Conservation (phyloP, 495 filamentous ascomycete genomes). For the Mytilinidion resinicola region DNA sequence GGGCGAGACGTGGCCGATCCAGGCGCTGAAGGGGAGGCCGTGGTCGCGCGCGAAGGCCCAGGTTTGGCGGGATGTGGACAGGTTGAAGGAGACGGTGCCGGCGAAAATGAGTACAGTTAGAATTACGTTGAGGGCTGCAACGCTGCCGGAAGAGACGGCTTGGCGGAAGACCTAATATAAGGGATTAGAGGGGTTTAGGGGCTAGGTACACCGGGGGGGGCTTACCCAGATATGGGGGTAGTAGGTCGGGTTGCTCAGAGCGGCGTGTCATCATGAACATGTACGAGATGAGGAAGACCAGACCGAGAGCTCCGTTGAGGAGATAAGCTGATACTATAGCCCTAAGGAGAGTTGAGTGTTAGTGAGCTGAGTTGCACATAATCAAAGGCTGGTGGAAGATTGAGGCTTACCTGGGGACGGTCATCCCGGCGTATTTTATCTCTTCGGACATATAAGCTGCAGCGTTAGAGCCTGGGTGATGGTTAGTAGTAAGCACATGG, state of each 20-base stretch:
- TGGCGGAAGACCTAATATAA: constrained; percentile 41
- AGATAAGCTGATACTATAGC: constrained; percentile 30
- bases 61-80: constrained; percentile 52
- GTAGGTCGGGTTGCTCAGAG: constrained; percentile 34
- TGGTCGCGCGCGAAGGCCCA: constrained; percentile 54
- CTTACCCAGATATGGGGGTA: constrained; percentile 49
- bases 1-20: constrained; percentile 37
- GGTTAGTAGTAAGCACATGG: neutral
- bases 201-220: constrained; percentile 3
- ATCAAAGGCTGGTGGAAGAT: too few relatives aligned
- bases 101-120: constrained; percentile 45
- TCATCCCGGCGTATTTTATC: constrained; percentile 21
- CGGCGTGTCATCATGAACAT: constrained; percentile 34
- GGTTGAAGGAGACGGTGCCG: constrained; percentile 48
- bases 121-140: constrained; percentile 46
- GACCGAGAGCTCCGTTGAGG: constrained; percentile 28
- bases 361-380: too few relatives aligned
- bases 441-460: constrained; percentile 31
- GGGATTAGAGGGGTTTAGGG: too few relatives aligned
- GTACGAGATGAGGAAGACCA: constrained; percentile 19
- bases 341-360: constrained; percentile 1
- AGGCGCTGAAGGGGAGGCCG: constrained; percentile 49
- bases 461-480: constrained; percentile 26
- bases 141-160: constrained; percentile 41
- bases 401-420: constrained; percentile 9